phyloP scores from a whole-genome alignment of 2,329 filamentous ascomycete species.

The Cercospora sesami region DNA sequence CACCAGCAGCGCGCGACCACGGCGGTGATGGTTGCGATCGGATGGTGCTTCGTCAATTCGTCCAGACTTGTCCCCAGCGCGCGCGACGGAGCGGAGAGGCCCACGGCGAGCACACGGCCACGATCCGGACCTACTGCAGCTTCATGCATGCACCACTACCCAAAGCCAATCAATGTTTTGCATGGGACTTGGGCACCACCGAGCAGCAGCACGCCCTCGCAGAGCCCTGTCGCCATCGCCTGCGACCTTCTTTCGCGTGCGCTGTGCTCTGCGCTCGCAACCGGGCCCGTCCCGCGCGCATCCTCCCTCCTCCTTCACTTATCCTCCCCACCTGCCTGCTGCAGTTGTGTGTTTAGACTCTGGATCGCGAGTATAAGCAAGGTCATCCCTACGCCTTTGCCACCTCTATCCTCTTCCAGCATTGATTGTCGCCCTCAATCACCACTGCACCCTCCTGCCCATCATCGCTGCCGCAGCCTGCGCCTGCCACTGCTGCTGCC shows the following conservation, averaged over 20 bases:
- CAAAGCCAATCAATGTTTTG: slow-evolving; percentile 12
- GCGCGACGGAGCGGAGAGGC: slow-evolving; percentile 13
- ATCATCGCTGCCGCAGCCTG: neutral
- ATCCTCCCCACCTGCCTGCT: slow-evolving; percentile 6
- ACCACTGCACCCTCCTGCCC: neutral
- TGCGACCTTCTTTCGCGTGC: neutral
- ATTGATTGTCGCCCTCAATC: slow-evolving; percentile 34
- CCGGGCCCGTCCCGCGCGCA: slow-evolving; percentile 9
- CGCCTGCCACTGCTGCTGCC: slow-evolving; percentile 9
- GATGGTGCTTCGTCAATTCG: neutral
- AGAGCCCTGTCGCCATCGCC: neutral
- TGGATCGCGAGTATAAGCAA: slow-evolving; percentile 35
- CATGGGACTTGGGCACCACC: slow-evolving; percentile 7
- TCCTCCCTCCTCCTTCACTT: neutral
- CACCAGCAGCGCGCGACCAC: neutral
- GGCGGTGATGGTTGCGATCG: neutral
- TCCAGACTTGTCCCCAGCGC: neutral
- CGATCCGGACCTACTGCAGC: slow-evolving; percentile 14
- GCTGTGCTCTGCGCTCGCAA: neutral
- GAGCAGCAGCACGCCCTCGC: slow-evolving; percentile 2
- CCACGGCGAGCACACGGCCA: slow-evolving; percentile 15
- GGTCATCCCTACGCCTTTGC: slow-evolving; percentile 33
- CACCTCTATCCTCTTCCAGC: slow-evolving; percentile 31
- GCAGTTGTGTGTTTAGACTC: slow-evolving; percentile 2
- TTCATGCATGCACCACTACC: slow-evolving; percentile 19